Conservation (phyloP, 148 eudicot genomes). For the Nepenthes mirabilis region DNA sequence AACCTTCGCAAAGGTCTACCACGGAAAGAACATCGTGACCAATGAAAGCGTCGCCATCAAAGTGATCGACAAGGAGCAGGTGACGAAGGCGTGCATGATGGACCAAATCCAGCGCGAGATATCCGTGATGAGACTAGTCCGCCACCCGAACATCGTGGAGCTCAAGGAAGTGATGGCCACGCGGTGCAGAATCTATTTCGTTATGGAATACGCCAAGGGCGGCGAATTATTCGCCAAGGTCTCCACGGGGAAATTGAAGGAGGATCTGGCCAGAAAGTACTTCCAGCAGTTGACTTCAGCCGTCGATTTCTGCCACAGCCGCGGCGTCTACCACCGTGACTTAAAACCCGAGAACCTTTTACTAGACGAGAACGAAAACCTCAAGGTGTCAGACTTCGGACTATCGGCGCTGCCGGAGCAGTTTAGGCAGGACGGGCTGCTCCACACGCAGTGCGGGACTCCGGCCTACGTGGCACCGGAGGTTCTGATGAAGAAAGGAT, state of each 20-base stretch:
- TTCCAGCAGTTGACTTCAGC: conserved; percentile 36
- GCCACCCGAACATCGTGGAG: conserved; percentile 44
- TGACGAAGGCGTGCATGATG: conserved; percentile 34
- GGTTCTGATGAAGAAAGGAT: conserved; percentile 53
- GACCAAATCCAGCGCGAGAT: conserved; percentile 49
- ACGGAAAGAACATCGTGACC: conserved; percentile 24
- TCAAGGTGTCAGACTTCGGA: not conserved
- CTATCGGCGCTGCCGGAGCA: conserved; percentile 31
- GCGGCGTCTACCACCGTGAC: conserved; percentile 26
- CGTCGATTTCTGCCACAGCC: conserved; percentile 8
- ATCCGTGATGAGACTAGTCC: conserved; percentile 41
- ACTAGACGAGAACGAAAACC: conserved; percentile 4
- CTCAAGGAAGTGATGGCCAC: conserved; percentile 56
- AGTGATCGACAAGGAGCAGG: conserved; percentile 42
- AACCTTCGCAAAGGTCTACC: conserved; percentile 55
- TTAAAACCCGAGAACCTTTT: conserved; percentile 30
- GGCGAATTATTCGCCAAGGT: conserved; percentile 50
- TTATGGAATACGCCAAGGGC: conserved; percentile 52
- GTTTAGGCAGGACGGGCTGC: conserved; percentile 37
- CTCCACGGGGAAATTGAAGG: conserved; percentile 33
- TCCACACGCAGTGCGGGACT: conserved; percentile 42
- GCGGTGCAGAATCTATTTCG: conserved; percentile 30
- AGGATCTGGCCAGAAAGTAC: conserved; percentile 42
- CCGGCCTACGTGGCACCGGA: conserved; percentile 42
- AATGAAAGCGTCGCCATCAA: conserved; percentile 48